Base-by-base conservation (phyloP, 306 rosid species). In the Carpinus fangiana region DNA sequence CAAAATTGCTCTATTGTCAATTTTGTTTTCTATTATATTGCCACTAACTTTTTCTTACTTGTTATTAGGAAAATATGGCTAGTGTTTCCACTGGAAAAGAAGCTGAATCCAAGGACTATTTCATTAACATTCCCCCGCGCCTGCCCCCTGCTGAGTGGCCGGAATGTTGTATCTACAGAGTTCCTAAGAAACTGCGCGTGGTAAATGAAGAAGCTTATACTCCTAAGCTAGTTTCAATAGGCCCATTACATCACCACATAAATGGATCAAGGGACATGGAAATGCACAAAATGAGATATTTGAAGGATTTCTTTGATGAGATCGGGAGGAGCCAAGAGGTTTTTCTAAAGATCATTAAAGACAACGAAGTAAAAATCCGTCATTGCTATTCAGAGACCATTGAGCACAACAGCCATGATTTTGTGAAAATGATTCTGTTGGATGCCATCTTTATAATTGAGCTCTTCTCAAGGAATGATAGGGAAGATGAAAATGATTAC, bases 361-460 rank as follows among this genome's bases (percentile, higher is more conserved):
- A 43, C 0, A 38, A 23, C 5, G 78, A 74, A 46, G 5, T 18
- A 57, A 14, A 18, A 1, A 59, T 59, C 11, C 13, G n/a, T n/a
- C 34, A 13, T 18, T 54, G 23, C 8, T 50, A 73, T 53, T 7
- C 53, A 3, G 60, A 64, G 12, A 31, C 4, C 36, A 21, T 34
- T 45, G 21, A 53, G 2, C 47, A 57, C 21, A 11, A 7, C 11
- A 38, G 8, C 10, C 3, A 36, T 0, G 54, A 72, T 10, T 74
- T 74, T 5, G 17, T 23, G 18, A 65, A 74, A 12, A 57, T 74
- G 78, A 38, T 60, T 75, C 31, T 68, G 20, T 36, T 20, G 8
- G 84, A 83, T 59, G 77, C 77, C 18, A 45, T 57, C 71, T 83
- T 79, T 72, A 72, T 83, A 18, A 17, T 79, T 57, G 80, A 75